Evolutionary conservation across 345 rosid genomes (phyloP), one percentile per base, ranked within the genome.

Genomic region (Chamaenerion angustifolium): DNA sequence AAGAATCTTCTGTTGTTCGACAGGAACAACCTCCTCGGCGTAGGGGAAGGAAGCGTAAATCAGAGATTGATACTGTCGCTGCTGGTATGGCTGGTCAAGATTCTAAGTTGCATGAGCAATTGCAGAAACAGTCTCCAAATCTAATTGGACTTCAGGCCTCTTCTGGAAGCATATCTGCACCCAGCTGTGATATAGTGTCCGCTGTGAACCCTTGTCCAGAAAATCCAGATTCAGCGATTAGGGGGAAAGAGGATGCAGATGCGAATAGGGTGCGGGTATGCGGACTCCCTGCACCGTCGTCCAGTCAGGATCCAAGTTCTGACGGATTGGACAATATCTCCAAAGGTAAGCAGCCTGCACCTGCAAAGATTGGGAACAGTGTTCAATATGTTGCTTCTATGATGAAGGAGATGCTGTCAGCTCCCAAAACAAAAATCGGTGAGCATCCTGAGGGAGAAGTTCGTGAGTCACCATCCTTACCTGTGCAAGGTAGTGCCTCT

Each of bases 331-430:
- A 56, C 49, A 18, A 49, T 51, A 19, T 61, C 42, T 12, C 61
- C 17, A 56, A 52, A 51, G 13, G 45, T 18, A 51, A 45, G 41
- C 51, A 57, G 13, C 55, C 57, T 11, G 21, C 52, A 40, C 27
- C 18, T 40, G 44, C 67, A 23, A 49, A 45, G 52, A 45, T 41
- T 40, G 51, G 17, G 44, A 42, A 50, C 16, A 50, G 64, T 65
- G 57, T 71, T 46, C 62, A 64, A 57, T 77, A 73, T 69, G 83
- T 78, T 67, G 76, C 89, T 61, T 75, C 81, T 53, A 77, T 72
- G 67, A 75, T 71, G 79, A 80, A 72, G 70, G 85, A 73, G 58
- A 68, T 72, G 16, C 78, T 78, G 56, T 70, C 87, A 9, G 89
- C 76, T 63, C 58, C 72, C 42, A 80, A 82, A 60, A 58, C 54